A percentile compares a stretch with the other conserved stretches of the same genome.
These are phyloP conservation scores for Entomortierella parvispora DNA, from an alignment of 192 early-diverging fungal genomes.

Conservation along the genomic window DNA sequence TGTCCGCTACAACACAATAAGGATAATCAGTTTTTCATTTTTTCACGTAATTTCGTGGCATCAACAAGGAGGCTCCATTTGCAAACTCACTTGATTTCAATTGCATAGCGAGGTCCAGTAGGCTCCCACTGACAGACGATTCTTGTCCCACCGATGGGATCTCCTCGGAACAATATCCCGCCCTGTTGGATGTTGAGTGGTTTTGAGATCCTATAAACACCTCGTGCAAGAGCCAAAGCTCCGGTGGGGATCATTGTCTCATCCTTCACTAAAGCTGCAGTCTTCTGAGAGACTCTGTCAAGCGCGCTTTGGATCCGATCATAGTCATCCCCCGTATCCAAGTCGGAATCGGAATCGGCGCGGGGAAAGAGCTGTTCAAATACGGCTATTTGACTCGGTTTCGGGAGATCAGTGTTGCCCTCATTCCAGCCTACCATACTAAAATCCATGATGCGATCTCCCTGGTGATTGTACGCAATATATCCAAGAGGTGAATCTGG, in stretches of 20 bases:
- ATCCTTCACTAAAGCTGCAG: neutral
- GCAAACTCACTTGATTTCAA: slow-evolving; percentile 33
- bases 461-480: slow-evolving; percentile 50
- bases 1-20: slow-evolving; percentile 27
- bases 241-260: slow-evolving; percentile 33
- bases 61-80: neutral
- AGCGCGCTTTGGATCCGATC: slow-evolving; percentile 54
- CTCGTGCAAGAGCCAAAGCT: slow-evolving; percentile 41
- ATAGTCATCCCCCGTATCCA: slow-evolving; percentile 46
- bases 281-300: slow-evolving; percentile 14
- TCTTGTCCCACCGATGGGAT: slow-evolving; percentile 48
- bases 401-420: slow-evolving; percentile 48
- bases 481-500: slow-evolving; percentile 22
- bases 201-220: slow-evolving; percentile 44
- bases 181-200: slow-evolving; percentile 41
- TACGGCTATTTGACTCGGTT: slow-evolving; percentile 19
- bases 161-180: slow-evolving; percentile 55
- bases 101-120: slow-evolving; percentile 30
- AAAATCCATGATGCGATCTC: slow-evolving; percentile 59
- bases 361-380: slow-evolving; percentile 23
- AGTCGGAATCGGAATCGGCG: slow-evolving; percentile 11
- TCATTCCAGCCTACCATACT: slow-evolving; percentile 58
- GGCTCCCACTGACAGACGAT: slow-evolving; percentile 53
- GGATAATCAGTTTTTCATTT: neutral
- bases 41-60: neutral